These are phyloP conservation scores for Suhomyces terraborum DNA, from an alignment of 1,139 yeast genomes.

Conservation along the genomic window DNA sequence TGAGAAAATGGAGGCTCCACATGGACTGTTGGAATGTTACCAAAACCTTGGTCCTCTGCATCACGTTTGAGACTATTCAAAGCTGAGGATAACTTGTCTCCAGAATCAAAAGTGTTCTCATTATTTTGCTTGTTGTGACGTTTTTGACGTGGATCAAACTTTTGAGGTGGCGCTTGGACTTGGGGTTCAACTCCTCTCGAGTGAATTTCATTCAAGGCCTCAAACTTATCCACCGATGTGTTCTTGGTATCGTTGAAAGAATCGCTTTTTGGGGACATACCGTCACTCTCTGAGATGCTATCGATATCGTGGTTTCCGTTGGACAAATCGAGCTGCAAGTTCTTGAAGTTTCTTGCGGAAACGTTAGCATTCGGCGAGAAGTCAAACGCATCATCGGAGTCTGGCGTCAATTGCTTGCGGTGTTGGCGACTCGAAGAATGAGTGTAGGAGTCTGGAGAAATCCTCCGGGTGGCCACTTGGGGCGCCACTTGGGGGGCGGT, in stretches of 20 bases:
- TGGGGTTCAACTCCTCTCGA: slow-evolving; percentile 4
- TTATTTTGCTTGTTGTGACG: slow-evolving; percentile 8
- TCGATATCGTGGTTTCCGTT: slow-evolving; percentile 9
- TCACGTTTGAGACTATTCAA: slow-evolving; percentile 37
- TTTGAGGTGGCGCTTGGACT: background rate
- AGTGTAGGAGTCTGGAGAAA: slow-evolving; percentile 9
- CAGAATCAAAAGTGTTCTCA: background rate
- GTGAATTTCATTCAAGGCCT: background rate
- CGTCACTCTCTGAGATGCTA: slow-evolving; percentile 14
- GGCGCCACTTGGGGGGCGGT: background rate
- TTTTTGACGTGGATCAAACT: slow-evolving; percentile 12
- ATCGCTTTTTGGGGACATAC: slow-evolving; percentile 16
- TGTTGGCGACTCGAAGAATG: background rate
- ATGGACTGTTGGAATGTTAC: background rate
- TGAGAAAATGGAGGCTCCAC: slow-evolving; percentile 3
- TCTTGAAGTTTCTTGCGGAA: slow-evolving; percentile 30
- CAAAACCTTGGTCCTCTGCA: slow-evolving; percentile 26
- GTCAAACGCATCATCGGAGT: slow-evolving; percentile 17
- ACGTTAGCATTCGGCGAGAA: slow-evolving; percentile 18
- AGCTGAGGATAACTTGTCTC: slow-evolving; percentile 30
- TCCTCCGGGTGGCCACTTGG: slow-evolving; percentile 2
- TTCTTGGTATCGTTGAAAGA: slow-evolving; percentile 22
- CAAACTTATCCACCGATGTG: slow-evolving; percentile 19
- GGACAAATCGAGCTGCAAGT: slow-evolving; percentile 32
- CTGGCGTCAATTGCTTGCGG: background rate